Conservation (phyloP, 345 rosid genomes). For the Toxicodendron radicans region DNA sequence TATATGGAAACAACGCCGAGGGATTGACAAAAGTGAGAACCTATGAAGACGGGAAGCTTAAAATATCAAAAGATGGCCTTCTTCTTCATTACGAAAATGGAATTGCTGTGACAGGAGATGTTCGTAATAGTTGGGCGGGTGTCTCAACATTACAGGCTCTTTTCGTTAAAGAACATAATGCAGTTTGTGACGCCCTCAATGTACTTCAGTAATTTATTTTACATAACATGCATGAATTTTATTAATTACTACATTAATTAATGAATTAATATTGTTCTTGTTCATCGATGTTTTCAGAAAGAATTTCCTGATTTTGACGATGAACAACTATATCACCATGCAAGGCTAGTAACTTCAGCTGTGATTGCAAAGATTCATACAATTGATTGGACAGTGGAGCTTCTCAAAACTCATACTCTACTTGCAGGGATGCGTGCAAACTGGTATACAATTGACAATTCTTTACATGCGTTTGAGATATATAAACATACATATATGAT, state of each 20-base stretch:
- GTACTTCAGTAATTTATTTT: slow-evolving; percentile 23
- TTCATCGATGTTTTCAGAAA: slow-evolving; percentile 25
- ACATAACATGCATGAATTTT: neutral
- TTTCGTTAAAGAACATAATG: slow-evolving; percentile 54
- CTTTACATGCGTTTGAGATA: too few relatives aligned
- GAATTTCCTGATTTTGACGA: slow-evolving; percentile 40
- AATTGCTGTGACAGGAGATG: slow-evolving; percentile 44
- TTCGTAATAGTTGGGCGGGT: slow-evolving; percentile 57
- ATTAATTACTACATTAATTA: too few relatives aligned
- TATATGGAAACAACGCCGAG: slow-evolving; percentile 48
- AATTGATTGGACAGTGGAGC: slow-evolving; percentile 70
- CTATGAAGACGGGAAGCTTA: slow-evolving; percentile 52
- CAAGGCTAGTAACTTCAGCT: slow-evolving; percentile 60
- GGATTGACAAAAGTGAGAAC: slow-evolving; percentile 42
- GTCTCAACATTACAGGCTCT: slow-evolving; percentile 52
- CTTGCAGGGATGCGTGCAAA: slow-evolving; percentile 61
- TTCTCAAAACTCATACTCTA: slow-evolving; percentile 55
- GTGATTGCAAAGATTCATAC: slow-evolving; percentile 71
- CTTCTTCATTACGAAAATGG: slow-evolving; percentile 44
- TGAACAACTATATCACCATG: slow-evolving; percentile 47
- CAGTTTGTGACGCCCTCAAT: slow-evolving; percentile 57
- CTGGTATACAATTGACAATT: slow-evolving; percentile 29
- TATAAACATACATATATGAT: too few relatives aligned
- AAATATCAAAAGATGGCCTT: too few relatives aligned
- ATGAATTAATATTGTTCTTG: neutral